A percentile compares a stretch with the other conserved stretches of the same genome.
Evolutionary conservation across 768 basidiomycete genomes (phyloP).

Genomic region (Tulasnella sp.): DNA sequence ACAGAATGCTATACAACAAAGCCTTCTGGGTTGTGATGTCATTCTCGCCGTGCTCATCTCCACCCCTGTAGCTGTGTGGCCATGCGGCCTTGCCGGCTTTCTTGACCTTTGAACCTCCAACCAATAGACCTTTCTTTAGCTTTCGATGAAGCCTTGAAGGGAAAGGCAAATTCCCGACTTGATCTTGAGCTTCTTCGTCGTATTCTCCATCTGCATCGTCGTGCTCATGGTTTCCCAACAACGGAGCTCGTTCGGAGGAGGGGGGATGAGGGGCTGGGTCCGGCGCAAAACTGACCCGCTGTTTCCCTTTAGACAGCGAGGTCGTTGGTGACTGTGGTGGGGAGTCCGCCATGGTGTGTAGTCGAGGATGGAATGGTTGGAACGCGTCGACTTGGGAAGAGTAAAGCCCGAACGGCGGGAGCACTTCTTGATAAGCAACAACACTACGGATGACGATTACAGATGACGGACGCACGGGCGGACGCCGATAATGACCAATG

Average conservation of each 20-base stretch:
- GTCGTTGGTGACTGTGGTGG: background rate
- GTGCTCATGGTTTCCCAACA: conserved; percentile 4
- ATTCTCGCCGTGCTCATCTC: conserved; percentile 3
- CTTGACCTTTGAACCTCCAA: conserved; percentile 12
- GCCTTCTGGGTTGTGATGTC: conserved; percentile 23
- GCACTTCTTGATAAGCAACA: background rate
- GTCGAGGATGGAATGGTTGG: conserved; percentile 8
- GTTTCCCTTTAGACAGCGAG: conserved; percentile 2
- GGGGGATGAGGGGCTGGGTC: background rate
- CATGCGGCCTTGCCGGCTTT: conserved; percentile 7
- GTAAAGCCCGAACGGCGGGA: background rate
- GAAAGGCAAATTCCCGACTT: conserved; percentile 13
- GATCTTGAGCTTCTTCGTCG: conserved; percentile 19
- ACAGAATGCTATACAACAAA: conserved; percentile 20
- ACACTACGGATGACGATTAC: background rate
- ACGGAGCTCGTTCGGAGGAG: conserved; percentile 13
- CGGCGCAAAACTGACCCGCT: conserved; percentile 22
- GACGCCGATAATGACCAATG: background rate
- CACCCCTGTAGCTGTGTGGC: background rate
- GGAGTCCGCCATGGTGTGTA: conserved; percentile 10
- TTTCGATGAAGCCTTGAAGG: conserved; percentile 25
- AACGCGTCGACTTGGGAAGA: background rate
- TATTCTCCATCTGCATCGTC: conserved; percentile 13
- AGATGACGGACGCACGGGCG: background rate
- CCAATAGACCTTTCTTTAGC: conserved; percentile 21